phyloP scores from a whole-genome alignment of 192 early-diverging fungal genomes.

The Entomortierella lignicola region DNA sequence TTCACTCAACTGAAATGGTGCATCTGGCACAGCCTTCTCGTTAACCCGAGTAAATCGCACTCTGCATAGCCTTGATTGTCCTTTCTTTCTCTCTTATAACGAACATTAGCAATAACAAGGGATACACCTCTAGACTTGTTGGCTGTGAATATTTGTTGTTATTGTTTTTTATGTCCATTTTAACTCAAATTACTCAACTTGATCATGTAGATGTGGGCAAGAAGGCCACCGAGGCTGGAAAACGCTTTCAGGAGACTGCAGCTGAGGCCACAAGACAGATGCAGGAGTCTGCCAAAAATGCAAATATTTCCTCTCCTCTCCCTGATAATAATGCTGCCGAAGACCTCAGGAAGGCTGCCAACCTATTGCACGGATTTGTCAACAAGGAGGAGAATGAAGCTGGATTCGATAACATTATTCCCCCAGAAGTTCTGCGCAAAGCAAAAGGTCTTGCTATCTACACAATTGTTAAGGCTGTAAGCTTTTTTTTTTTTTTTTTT shows the following conservation, averaged over 20 bases:
- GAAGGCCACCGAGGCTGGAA: slow-evolving; percentile 45
- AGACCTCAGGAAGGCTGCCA: slow-evolving; percentile 51
- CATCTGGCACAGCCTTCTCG: too few species aligned
- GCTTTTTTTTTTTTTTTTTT: slow-evolving; percentile 6
- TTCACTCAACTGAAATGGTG: too few species aligned
- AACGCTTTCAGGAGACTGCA: slow-evolving; percentile 53
- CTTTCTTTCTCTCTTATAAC: not conserved
- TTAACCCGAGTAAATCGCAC: too few species aligned
- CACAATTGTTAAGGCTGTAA: slow-evolving; percentile 92
- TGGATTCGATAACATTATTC: slow-evolving; percentile 78
- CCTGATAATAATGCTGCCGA: slow-evolving; percentile 36
- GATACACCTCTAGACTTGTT: too few species aligned
- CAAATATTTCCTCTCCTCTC: slow-evolving; percentile 52
- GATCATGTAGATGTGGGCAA: slow-evolving; percentile 51
- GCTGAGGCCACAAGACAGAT: slow-evolving; percentile 44
- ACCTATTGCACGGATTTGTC: slow-evolving; percentile 39
- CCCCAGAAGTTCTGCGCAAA: slow-evolving; percentile 70
- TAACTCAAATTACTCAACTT: too few species aligned
- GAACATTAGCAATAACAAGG: not conserved
- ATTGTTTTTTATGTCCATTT: not conserved
- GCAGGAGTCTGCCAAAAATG: slow-evolving; percentile 53
- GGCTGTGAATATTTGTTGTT: not conserved
- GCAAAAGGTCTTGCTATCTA: slow-evolving; percentile 94
- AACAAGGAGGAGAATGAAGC: slow-evolving; percentile 50
- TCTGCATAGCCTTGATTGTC: too few species aligned